Conservation (phyloP, 805 yeast genomes). For the Pichia paraexigua region DNA sequence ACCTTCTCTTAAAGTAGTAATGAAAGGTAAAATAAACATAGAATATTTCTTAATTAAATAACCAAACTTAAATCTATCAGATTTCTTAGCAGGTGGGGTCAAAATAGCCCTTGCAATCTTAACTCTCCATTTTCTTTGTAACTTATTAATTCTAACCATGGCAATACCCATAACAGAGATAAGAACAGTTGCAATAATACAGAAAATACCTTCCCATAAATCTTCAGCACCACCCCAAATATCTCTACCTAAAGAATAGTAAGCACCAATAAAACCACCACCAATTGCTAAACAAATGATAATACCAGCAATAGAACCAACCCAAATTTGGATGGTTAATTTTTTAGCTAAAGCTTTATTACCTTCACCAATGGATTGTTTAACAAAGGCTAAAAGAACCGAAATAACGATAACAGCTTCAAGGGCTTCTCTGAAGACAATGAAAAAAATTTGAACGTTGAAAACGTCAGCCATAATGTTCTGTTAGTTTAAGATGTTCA, state of each 20-base stretch:
- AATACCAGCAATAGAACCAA: slow-evolving; percentile 69
- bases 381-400: slow-evolving; percentile 82
- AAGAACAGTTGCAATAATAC: slow-evolving; percentile 81
- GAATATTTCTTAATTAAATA: slow-evolving; percentile 65
- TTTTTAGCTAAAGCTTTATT: slow-evolving; percentile 43
- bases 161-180: slow-evolving; percentile 94
- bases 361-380: slow-evolving; percentile 66
- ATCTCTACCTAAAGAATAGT: slow-evolving; percentile 72
- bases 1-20: slow-evolving; percentile 94
- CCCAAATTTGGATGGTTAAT: slow-evolving; percentile 64
- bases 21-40: slow-evolving; percentile 82
- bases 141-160: slow-evolving; percentile 89
- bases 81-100: slow-evolving; percentile 41
- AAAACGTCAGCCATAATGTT: slow-evolving; percentile 38
- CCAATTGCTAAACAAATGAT: slow-evolving; percentile 77
- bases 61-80: slow-evolving; percentile 47
- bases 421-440: slow-evolving; percentile 86
- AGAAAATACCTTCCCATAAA: slow-evolving; percentile 94
- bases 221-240: slow-evolving; percentile 86
- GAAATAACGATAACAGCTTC: slow-evolving; percentile 92
- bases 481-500: background rate
- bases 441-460: slow-evolving; percentile 72
- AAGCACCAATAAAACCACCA: slow-evolving; percentile 90
- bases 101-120: slow-evolving; percentile 83
- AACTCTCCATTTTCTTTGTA: slow-evolving; percentile 95